A percentile compares a stretch with the other conserved stretches of the same genome.
Evolutionary conservation across 371 early-diverging fungal genomes (phyloP).

Genomic region (Basidiobolus meristosporus): DNA sequence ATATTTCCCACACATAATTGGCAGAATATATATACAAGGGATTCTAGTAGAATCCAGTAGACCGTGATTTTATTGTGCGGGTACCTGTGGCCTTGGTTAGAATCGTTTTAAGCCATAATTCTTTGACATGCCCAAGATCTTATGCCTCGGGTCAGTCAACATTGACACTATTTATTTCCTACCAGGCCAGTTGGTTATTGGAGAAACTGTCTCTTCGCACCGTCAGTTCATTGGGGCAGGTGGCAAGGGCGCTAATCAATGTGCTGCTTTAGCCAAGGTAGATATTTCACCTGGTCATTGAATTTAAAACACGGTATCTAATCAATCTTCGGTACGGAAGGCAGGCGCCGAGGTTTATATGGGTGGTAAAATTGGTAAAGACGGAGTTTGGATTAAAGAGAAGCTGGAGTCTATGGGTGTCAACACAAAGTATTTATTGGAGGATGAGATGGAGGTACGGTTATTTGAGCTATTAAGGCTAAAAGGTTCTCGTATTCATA

Average conservation of each 20-base stretch:
- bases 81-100: too few relatives aligned
- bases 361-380: conserved; percentile 62
- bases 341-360: conserved; percentile 50
- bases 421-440: conserved; percentile 18
- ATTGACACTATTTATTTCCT: conserved; percentile 76
- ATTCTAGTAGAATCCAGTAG: too few relatives aligned
- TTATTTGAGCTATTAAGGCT: background rate
- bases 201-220: conserved; percentile 60
- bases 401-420: conserved; percentile 25
- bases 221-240: conserved; percentile 48
- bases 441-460: conserved; percentile 11
- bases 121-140: too few relatives aligned
- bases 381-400: conserved; percentile 60
- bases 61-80: too few relatives aligned
- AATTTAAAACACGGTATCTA: too few relatives aligned
- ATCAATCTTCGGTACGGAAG: conserved; percentile 5
- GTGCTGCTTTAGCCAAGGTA: conserved; percentile 55
- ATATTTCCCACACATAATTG: too few relatives aligned
- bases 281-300: background rate
- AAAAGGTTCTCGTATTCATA: background rate
- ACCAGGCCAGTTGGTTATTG: conserved; percentile 55
- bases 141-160: conserved; percentile 71
- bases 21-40: too few relatives aligned
- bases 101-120: too few relatives aligned
- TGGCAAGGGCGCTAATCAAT: conserved; percentile 83